Conservation (phyloP, 164 flowering plant species). For the Litsea cubeba region DNA sequence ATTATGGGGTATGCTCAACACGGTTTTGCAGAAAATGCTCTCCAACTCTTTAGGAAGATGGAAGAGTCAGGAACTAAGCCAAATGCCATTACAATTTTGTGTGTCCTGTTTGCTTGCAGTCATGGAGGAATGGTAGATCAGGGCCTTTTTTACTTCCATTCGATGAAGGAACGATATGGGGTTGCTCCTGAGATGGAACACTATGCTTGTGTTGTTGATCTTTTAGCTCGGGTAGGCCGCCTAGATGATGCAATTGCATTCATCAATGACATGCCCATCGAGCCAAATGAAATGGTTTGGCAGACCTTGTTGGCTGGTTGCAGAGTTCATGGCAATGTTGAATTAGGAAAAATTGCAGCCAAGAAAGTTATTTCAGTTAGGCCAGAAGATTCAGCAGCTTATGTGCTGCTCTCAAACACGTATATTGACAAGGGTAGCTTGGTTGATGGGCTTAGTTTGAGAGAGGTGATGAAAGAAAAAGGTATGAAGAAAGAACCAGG, state of each 20-base stretch:
- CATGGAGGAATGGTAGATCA: constrained; percentile 59
- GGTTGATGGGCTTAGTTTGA: constrained; percentile 34
- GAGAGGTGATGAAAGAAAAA: constrained; percentile 42
- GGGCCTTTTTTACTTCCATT: constrained; percentile 42
- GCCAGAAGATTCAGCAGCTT: constrained; percentile 44
- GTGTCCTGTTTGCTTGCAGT: constrained; percentile 64
- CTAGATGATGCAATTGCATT: constrained; percentile 47
- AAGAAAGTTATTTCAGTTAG: constrained; percentile 39
- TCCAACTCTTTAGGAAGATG: constrained; percentile 46
- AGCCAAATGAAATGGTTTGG: constrained; percentile 59
- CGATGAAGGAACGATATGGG: constrained; percentile 39
- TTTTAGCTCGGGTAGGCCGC: constrained; percentile 55
- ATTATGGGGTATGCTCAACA: constrained; percentile 45
- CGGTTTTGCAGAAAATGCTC: constrained; percentile 38
- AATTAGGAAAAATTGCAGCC: constrained; percentile 53
- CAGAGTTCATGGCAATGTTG: constrained; percentile 47
- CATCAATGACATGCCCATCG: constrained; percentile 46
- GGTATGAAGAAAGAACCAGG: constrained; percentile 65
- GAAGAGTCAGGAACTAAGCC: constrained; percentile 30
- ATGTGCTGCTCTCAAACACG: constrained; percentile 55
- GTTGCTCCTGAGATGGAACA: constrained; percentile 55
- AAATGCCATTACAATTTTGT: constrained; percentile 47
- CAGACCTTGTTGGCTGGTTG: constrained; percentile 54
- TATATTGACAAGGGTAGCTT: constrained; percentile 37
- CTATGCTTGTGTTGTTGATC: constrained; percentile 68